These are phyloP conservation scores for Endotrypanum monterogeii DNA, from an alignment of 208 protist species.

Conservation along the genomic window DNA sequence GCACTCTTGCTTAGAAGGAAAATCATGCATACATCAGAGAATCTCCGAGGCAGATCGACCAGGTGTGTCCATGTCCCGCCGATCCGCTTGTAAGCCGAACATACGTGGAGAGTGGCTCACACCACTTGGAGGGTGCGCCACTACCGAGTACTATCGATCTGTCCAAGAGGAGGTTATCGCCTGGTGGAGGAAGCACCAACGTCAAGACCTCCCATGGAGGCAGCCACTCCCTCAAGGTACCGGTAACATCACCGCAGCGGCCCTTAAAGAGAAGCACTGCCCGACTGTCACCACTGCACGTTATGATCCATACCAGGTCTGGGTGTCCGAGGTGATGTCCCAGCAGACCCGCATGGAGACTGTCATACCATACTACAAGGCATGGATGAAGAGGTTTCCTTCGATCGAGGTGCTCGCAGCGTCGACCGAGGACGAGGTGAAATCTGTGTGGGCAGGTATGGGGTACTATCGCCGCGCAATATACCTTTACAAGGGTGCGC, in stretches of 20 bases:
- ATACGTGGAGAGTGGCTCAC: conserved; percentile 21
- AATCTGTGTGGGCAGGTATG: conserved; percentile 88
- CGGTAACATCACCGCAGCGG: neutral
- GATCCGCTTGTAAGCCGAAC: neutral
- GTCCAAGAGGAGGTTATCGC: conserved; percentile 33
- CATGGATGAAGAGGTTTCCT: conserved; percentile 91
- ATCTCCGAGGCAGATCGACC: neutral
- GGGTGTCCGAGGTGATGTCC: conserved; percentile 95
- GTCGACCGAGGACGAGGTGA: conserved; percentile 86
- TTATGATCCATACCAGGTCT: conserved; percentile 87
- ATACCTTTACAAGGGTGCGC: conserved; percentile 82
- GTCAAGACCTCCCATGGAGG: conserved; percentile 41
- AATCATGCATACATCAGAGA: neutral
- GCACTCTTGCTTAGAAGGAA: neutral
- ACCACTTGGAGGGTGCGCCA: conserved; percentile 16
- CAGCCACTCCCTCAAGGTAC: neutral
- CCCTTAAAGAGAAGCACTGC: neutral
- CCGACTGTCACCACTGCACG: conserved; percentile 3
- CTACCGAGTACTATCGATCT: conserved; percentile 23
- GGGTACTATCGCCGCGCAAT: conserved; percentile 94
- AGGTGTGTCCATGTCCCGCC: conserved; percentile 15
- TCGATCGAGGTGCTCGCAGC: conserved; percentile 72
- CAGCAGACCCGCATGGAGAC: conserved; percentile 95
- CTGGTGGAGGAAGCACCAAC: conserved; percentile 43
- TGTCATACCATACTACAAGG: conserved; percentile 87